Base-by-base conservation (phyloP, 345 rosid species). In the Carallia pectinifolia region DNA sequence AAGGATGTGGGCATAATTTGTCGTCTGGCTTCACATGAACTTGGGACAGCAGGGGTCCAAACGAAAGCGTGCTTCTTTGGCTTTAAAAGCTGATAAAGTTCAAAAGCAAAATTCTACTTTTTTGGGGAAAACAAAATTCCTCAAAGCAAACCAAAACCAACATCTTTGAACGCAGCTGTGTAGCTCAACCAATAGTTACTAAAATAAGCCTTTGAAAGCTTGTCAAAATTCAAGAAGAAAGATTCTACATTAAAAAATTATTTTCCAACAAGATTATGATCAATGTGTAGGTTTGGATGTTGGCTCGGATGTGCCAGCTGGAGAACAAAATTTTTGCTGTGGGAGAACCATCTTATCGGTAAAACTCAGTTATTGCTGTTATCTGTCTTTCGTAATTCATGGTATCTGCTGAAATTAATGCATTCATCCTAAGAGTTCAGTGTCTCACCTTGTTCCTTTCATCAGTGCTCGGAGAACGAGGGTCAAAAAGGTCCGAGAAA, bases 271-370 rank as follows among this genome's bases (percentile, higher is more conserved):
- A 44, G 68, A 58, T 56, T 52, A 23, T 53, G 37, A 62, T 74
- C 73, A 71, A 75, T 19, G 36, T 78, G 64, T 75, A 95, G 99
- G 90, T 89, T 19, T 92, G 96, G 97, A 92, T 90, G 97, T 81
- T 95, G 81, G 97, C 96, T 82, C 84, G 97, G 75, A 87, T 90
- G 93, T 91, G 92, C 75, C 99, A 89, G 81, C 87, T 95, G 62
- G 97, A 95, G 85, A 95, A 95, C 90, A 95, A 95, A 85, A 95
- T 92, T 68, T 85, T 83, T 77, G 97, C 92, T 4, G 90, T 92
- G 29, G 97, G 97, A 73, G 97, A 92, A 83, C 93, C 93, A 70
- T 86, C 97, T 62, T 95, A 89, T 81, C 97, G 96, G 97, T 91
- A 71, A 80, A 79, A 53, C 61, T 54, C 56, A 73, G 58, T 70